Base-by-base conservation (phyloP, 306 rosid species). In the Prunus fruticosa region DNA sequence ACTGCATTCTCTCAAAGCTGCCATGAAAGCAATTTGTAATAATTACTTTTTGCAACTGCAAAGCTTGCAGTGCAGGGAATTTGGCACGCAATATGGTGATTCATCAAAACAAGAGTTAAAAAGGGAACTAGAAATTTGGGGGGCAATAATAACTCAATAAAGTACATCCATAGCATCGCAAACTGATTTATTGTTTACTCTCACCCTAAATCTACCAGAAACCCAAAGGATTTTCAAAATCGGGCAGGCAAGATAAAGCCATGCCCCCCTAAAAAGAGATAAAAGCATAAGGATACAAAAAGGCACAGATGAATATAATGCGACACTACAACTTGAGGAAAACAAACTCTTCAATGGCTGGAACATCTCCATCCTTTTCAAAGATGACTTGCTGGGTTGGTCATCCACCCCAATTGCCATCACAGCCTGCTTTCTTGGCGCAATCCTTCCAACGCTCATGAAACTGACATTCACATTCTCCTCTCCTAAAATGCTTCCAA, bases 341-440 rank as follows among this genome's bases (percentile, higher is more conserved):
- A 68, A 96, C 99, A 64, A 95, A 86, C 86, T 96, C 99, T 81
- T 96, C 97, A 49, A 96, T 18, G 25, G 99, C 98, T 16, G 97
- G 87, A 74, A 95, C 83, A 2, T 84, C 92, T 22, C 98, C 98
- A 63, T 95, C 91, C 71, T 92, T 86, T 89, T 91, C 89, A 96
- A 78, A 45, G 90, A 13, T 76, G 88, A 81, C 76, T 96, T 87
- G 72, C 86, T 75, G 46, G 99, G 99, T 78, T 67, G 89, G 0
- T 96, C 99, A 72, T 96, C 99, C 41, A 96, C 99, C 23, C 99
- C 99, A 38, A 96, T 96, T 32, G 99, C 99, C 99, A 96, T 96
- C 43, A 96, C 90, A 82, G 99, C 99, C 56, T 91, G 99, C 93
- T 91, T 96, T 49, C 98, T 84, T n/a, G 99, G 99, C 54, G 99